Base-by-base conservation (phyloP, 2,329 filamentous ascomycete species). In the Penicillium sp. region DNA sequence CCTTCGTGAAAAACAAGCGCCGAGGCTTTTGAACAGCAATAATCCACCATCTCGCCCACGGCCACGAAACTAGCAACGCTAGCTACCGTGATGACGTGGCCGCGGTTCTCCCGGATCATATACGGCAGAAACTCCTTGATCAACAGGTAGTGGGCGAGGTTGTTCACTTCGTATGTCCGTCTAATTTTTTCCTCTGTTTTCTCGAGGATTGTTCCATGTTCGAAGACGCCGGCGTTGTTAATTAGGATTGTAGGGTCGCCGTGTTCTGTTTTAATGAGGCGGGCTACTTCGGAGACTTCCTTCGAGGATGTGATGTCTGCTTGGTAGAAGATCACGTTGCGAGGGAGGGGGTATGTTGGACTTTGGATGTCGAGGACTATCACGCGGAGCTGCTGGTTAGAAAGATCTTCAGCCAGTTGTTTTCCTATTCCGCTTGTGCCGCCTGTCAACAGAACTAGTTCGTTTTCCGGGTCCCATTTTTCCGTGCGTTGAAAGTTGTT, bases 51-150 rank as follows among this genome's bases (percentile, higher is more conserved):
- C n/a, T 78, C 74, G 3, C 71, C 74, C 2, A 76, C 57, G 2
- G 71, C 66, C 4, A 79, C 51, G 65, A 79, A 82, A 16, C 76
- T 78, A 5, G 80, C 81, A 51, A 78, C 67, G 57, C 78, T 81
- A 1, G 82, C 81, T 9, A 85, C 72, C 0, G 81, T 82, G n/a
- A 85, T 73, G 26, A 84, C 71, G 55, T 84, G 82, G 6, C 82
- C 83, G 57, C 79, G 78, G 58, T 80, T 75, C 42, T 65, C 65
- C 48, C 61, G 61, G n/a, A 81, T 65, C 78, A 82, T 81, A 26
- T 66, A 61, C 3, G 80, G 80, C 5, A 82, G 62, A 65, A 82
- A 81, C 55, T 79, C 77, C 43, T 77, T 74, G 8, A 78, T 70
- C 24, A 75, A 74, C 58, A 74, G 74, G 63, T 75, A 82, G 60